Evolutionary conservation across 805 yeast genomes (phyloP).

Genomic region (Yarrowia sp.): DNA sequence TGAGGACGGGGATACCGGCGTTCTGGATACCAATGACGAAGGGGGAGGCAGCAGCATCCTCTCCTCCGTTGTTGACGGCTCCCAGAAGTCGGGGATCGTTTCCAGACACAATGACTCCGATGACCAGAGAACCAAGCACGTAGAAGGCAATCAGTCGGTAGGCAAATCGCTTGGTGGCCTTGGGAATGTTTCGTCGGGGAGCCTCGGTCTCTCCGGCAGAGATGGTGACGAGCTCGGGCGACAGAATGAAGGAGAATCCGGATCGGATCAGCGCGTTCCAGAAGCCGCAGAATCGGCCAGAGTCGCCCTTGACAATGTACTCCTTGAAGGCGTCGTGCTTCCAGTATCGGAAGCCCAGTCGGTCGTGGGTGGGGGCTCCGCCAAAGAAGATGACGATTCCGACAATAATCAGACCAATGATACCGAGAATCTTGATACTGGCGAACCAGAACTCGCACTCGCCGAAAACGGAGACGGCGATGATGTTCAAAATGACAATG

Average conservation of each 20-base stretch:
- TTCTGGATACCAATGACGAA: conserved; percentile 57
- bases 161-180: conserved; percentile 71
- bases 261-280: conserved; percentile 64
- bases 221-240: conserved; percentile 76
- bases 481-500: conserved; percentile 45
- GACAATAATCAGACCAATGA: conserved; percentile 64
- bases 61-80: conserved; percentile 48
- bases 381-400: conserved; percentile 53
- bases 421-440: conserved; percentile 57
- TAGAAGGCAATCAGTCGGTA: conserved; percentile 69
- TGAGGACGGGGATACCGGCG: conserved; percentile 53
- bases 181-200: conserved; percentile 73
- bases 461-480: conserved; percentile 52
- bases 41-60: conserved; percentile 63
- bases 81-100: conserved; percentile 55
- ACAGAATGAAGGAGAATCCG: conserved; percentile 75
- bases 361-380: conserved; percentile 50
- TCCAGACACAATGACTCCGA: conserved; percentile 68
- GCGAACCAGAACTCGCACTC: conserved; percentile 66
- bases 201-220: conserved; percentile 83
- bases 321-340: conserved; percentile 47
- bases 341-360: conserved; percentile 60
- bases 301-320: conserved; percentile 50
- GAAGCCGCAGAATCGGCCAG: conserved; percentile 63
- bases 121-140: conserved; percentile 63